Evolutionary conservation across 1,284 basidiomycete genomes (phyloP), one percentile per base, ranked within the genome.

Genomic region (Boletus semigastroideus): DNA sequence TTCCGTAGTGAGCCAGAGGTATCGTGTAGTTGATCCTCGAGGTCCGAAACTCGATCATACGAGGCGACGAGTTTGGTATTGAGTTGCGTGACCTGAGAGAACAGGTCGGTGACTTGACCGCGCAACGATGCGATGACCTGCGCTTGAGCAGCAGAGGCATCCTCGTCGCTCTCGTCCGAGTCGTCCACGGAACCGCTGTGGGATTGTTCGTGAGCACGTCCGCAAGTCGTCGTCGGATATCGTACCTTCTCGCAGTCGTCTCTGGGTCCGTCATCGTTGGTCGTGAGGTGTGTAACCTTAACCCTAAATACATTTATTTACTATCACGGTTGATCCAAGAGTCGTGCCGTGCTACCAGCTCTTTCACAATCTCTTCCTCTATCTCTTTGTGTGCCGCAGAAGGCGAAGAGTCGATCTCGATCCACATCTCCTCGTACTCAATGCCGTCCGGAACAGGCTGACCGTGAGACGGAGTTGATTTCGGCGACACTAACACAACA

Each of bases 41-140:
- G 80, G 74, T 94, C 88, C 12, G 94, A 94, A 39, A 96, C 86
- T 42, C 91, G 84, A 66, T 95, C 91, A 71, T 98, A 97, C 3
- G 91, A 93, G 50, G 82, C 78, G 55, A 99, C 92, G 43, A 99
- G 88, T 71, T 99, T 98, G 66, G 78, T 75, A 70, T 98, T 98
- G 57, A 98, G 86, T 65, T 90, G 84, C 22, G 87, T 86, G 40
- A 97, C 91, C 71, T 98, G 95, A 25, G 89, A 86, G 62, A 90
- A 87, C 45, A 98, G 78, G 65, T 97, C 91, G 50, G 86, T 80
- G 16, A 97, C 82, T 68, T 97, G 94, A 3, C 78, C 71, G 28
- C 91, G 85, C 19, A 97, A 77, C 1, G 90, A 87, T 13, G 78
- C 71, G 60, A 95, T 92, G 59, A 95, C 79, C 72, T 85, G 78